These are phyloP conservation scores for Fraxinus cuspidata DNA, from an alignment of 257 asterid genomes.

Conservation along the genomic window DNA sequence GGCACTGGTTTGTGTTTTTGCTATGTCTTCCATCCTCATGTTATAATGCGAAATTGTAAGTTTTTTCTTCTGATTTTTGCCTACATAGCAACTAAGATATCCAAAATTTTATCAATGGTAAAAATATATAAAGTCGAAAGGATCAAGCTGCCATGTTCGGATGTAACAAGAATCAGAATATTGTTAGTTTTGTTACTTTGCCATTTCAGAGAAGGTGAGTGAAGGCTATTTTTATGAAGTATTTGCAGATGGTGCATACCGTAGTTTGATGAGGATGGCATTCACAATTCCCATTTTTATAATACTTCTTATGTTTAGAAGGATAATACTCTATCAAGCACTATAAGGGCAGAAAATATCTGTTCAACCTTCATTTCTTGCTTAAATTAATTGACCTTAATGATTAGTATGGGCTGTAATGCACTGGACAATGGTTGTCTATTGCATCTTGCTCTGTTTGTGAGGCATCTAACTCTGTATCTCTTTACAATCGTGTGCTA, in stretches of 20 bases:
- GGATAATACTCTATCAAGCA: not conserved
- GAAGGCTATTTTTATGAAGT: not conserved
- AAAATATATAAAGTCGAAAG: not conserved
- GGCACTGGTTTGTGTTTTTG: slow-evolving; percentile 80
- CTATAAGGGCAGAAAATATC: not conserved
- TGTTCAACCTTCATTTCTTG: not conserved
- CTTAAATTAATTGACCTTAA: not conserved
- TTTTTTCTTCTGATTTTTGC: slow-evolving; percentile 24
- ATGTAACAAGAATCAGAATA: not conserved
- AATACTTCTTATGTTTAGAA: not conserved
- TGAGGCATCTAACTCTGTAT: not conserved
- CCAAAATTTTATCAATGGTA: not conserved
- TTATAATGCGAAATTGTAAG: slow-evolving; percentile 65
- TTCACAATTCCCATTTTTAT: not conserved
- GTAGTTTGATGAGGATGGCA: not conserved
- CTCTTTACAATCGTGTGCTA: not conserved
- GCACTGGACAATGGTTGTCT: not conserved
- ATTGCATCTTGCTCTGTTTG: not conserved
- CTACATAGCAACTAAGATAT: not conserved
- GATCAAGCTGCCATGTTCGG: not conserved
- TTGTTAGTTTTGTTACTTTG: not conserved
- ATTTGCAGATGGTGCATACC: not conserved
- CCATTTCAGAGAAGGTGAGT: not conserved
- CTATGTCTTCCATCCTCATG: slow-evolving; percentile 70
- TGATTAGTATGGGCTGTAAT: not conserved